Percentiles rank a stretch among this genome's conserved stretches.
Conservation (phyloP, 2,329 filamentous ascomycete species). For the Cladosporium sp. region DNA sequence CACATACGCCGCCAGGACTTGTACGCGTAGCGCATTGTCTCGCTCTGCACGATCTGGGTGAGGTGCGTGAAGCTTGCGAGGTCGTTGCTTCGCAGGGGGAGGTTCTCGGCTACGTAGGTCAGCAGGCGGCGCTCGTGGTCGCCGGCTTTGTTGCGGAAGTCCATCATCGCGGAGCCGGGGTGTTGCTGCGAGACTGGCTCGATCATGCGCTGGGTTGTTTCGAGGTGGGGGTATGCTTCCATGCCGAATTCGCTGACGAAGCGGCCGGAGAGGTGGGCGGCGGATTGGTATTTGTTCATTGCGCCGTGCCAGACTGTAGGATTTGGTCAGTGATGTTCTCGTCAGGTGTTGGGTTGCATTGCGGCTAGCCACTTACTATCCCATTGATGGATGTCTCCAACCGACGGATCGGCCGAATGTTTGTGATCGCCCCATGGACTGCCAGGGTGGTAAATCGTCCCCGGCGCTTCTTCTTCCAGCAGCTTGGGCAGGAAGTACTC, state of each 20-base stretch:
- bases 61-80: conserved; percentile 58
- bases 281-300: conserved; percentile 88
- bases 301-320: conserved; percentile 79
- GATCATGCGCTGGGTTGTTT: conserved; percentile 80
- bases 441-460: conserved; percentile 72
- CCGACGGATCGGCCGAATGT: conserved; percentile 71
- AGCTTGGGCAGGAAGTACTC: conserved; percentile 76
- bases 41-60: conserved; percentile 62
- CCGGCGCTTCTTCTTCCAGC: conserved; percentile 66
- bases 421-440: conserved; percentile 81
- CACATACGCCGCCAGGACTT: conserved; percentile 72
- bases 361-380: conserved; percentile 55
- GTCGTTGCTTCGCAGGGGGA: conserved; percentile 56
- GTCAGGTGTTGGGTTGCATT: background rate
- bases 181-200: conserved; percentile 74
- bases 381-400: conserved; percentile 94
- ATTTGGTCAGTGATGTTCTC: background rate
- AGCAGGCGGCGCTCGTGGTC: conserved; percentile 85
- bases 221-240: conserved; percentile 83
- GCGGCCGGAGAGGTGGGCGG: conserved; percentile 79
- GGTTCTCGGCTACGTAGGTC: conserved; percentile 86
- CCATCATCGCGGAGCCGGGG: conserved; percentile 79
- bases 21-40: conserved; percentile 62
- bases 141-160: conserved; percentile 95
- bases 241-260: conserved; percentile 96